A percentile compares a stretch with the other conserved stretches of the same genome.
Evolutionary conservation across 2,329 filamentous ascomycete genomes (phyloP).

Genomic region (Ceratocystis albifundus): DNA sequence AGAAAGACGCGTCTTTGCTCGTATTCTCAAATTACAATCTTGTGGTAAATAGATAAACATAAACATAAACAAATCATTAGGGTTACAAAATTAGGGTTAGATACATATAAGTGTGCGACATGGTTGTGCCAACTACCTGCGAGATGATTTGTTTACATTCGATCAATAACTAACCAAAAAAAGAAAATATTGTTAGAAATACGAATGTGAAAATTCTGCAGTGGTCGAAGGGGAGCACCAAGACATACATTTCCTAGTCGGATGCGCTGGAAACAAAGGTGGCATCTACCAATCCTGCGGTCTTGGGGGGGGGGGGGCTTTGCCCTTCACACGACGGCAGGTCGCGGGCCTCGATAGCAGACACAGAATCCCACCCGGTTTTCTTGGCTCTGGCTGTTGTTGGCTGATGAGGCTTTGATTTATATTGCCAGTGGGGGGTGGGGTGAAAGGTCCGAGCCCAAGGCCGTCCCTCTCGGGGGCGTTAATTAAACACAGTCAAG

Average conservation of each 20-base stretch:
- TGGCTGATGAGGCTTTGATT: not conserved
- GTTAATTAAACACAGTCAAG: constrained; percentile 4
- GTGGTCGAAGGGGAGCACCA: not conserved
- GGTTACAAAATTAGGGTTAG: not conserved
- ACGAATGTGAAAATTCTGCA: constrained; percentile 5
- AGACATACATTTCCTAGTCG: not conserved
- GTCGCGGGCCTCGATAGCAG: not conserved
- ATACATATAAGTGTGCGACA: not conserved
- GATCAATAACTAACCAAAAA: not conserved
- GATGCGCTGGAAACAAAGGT: not conserved
- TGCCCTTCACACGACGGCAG: not conserved
- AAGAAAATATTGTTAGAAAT: not conserved
- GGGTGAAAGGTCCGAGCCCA: not conserved
- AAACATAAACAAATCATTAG: not conserved
- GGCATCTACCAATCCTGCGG: not conserved
- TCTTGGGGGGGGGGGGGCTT: too few relatives aligned
- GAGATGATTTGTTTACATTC: not conserved
- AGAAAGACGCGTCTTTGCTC: not conserved
- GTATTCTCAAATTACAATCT: constrained; percentile 10
- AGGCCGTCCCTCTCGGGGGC: not conserved
- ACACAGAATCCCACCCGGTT: not conserved
- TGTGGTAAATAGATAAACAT: not conserved
- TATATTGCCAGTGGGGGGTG: constrained; percentile 1
- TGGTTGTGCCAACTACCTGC: too few relatives aligned
- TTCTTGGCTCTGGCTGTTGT: not conserved